phyloP scores from a whole-genome alignment of 192 early-diverging fungal genomes.

The Chytriomyces sp. region DNA sequence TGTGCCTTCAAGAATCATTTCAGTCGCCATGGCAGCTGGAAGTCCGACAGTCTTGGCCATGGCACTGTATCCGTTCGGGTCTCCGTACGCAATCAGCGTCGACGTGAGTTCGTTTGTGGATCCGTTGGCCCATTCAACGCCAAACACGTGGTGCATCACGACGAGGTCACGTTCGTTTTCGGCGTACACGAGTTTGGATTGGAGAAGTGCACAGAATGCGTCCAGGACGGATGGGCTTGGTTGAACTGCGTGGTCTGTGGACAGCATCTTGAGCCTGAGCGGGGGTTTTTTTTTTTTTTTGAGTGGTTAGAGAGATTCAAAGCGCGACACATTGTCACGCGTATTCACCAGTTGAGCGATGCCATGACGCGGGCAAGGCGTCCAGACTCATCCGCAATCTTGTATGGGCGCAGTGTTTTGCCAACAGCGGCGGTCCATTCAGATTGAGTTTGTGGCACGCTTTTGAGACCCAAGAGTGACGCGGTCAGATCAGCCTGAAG shows the following conservation, averaged over 20 bases:
- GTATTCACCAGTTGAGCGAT: constrained; percentile 51
- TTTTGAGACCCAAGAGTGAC: constrained; percentile 35
- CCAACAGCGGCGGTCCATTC: constrained; percentile 23
- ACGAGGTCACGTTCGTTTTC: constrained; percentile 94
- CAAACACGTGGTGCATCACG: constrained; percentile 97
- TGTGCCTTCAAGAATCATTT: constrained; percentile 62
- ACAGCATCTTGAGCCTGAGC: constrained; percentile 56
- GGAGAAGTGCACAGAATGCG: constrained; percentile 92
- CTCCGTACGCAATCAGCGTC: constrained; percentile 63
- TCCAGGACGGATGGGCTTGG: constrained; percentile 60
- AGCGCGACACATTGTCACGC: background rate
- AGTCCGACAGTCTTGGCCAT: constrained; percentile 68
- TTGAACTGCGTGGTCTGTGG: constrained; percentile 6
- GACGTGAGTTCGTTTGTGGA: constrained; percentile 32
- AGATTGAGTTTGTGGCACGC: background rate
- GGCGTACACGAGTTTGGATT: constrained; percentile 95
- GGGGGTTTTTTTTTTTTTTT: constrained; percentile 43
- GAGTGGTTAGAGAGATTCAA: constrained; percentile 14
- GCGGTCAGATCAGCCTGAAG: constrained; percentile 44
- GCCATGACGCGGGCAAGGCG: constrained; percentile 46
- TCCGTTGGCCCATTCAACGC: constrained; percentile 86
- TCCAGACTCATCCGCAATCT: constrained; percentile 4
- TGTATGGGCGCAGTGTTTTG: constrained; percentile 25
- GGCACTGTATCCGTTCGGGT: constrained; percentile 58
- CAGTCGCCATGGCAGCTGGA: constrained; percentile 63